These are phyloP conservation scores for Paecilomyces variotii DNA, from an alignment of 2,329 filamentous ascomycete genomes.

Conservation along the genomic window DNA sequence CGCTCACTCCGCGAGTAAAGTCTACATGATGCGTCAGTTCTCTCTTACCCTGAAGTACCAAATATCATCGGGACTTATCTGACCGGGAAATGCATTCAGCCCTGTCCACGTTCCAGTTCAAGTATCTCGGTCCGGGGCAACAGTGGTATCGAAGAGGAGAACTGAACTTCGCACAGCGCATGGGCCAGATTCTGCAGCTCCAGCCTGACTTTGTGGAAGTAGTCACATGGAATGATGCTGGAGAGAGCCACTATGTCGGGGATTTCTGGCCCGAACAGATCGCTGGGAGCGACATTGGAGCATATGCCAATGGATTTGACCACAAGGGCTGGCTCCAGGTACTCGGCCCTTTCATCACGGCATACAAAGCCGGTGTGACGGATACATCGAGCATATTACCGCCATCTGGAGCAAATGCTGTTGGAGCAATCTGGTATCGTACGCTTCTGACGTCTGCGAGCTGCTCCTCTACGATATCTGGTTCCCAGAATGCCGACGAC, in stretches of 20 bases:
- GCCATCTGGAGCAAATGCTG: slow-evolving; percentile 7
- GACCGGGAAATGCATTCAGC: slow-evolving; percentile 2
- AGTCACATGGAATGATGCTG: slow-evolving; percentile 36
- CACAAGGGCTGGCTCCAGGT: slow-evolving; percentile 30
- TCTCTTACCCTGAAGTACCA: not conserved
- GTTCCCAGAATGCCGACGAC: slow-evolving; percentile 4
- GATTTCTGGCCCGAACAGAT: slow-evolving; percentile 30
- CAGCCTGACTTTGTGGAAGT: slow-evolving; percentile 32
- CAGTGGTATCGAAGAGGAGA: slow-evolving; percentile 34
- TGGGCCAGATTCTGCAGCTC: slow-evolving; percentile 21
- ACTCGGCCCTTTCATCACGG: slow-evolving; percentile 28
- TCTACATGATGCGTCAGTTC: slow-evolving; percentile 30
- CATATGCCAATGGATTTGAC: slow-evolving; percentile 22
- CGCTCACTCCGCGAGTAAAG: slow-evolving; percentile 21
- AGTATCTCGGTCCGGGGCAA: slow-evolving; percentile 20
- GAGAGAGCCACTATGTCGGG: slow-evolving; percentile 34
- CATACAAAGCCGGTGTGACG: slow-evolving; percentile 26
- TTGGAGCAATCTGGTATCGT: slow-evolving; percentile 23
- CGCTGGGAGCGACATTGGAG: slow-evolving; percentile 12
- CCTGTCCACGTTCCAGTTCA: slow-evolving; percentile 31
- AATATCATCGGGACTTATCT: not conserved
- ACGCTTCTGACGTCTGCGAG: slow-evolving; percentile 1
- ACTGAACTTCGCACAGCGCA: slow-evolving; percentile 26
- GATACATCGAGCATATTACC: slow-evolving; percentile 11
- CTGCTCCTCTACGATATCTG: slow-evolving; percentile 1